Evolutionary conservation across 2,329 filamentous ascomycete genomes (phyloP).

Genomic region (Stachybotrys echinatus): DNA sequence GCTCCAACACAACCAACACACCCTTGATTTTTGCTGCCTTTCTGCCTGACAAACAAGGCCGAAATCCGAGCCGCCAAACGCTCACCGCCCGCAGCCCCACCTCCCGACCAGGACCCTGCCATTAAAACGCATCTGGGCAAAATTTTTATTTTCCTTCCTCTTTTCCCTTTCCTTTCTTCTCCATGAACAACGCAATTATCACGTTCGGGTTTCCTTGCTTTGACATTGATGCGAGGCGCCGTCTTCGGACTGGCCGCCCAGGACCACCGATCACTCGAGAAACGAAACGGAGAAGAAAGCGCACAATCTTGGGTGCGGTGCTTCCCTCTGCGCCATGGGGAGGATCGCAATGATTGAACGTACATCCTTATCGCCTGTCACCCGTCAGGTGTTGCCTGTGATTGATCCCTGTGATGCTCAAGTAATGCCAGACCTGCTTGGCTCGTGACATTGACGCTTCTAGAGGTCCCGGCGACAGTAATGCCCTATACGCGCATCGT

Average conservation of each 20-base stretch:
- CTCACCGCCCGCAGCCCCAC: background rate
- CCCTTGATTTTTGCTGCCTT: no score
- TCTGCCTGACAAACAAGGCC: no score
- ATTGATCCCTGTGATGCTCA: no score
- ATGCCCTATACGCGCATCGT: no score
- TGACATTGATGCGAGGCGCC: conserved; percentile 42
- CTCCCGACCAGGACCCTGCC: background rate
- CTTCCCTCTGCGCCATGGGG: conserved; percentile 43
- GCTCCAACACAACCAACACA: no score
- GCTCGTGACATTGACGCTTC: no score
- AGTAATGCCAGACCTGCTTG: no score
- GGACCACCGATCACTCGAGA: conserved; percentile 40
- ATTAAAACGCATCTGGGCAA: background rate
- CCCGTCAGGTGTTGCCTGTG: background rate
- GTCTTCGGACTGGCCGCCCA: conserved; percentile 33
- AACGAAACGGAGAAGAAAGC: conserved; percentile 49
- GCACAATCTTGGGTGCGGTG: conserved; percentile 58
- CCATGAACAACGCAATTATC: conserved; percentile 42
- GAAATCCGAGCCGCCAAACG: no score
- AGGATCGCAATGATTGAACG: conserved; percentile 58
- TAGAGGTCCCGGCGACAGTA: no score
- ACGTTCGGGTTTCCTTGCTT: conserved; percentile 35
- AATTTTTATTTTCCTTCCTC: conserved; percentile 13
- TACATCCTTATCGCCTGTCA: conserved; percentile 30
- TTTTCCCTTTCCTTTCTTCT: conserved; percentile 21